Percentiles rank a stretch among this genome's conserved stretches.
Evolutionary conservation across 2,329 filamentous ascomycete genomes (phyloP).

Genomic region (Talaromyces sp.): DNA sequence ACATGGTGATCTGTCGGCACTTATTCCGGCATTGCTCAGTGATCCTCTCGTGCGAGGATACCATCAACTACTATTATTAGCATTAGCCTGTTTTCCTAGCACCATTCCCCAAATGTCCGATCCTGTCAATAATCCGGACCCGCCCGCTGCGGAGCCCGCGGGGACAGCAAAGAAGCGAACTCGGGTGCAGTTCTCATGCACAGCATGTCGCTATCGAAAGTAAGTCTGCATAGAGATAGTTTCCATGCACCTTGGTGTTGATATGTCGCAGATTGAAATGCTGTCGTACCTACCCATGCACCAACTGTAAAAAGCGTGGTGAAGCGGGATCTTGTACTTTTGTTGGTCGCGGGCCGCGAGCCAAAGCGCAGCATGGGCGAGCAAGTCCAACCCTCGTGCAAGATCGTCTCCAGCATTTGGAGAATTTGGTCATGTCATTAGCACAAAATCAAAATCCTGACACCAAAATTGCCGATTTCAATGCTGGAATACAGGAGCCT

Average conservation of each 20-base stretch:
- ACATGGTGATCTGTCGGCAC: too few species aligned
- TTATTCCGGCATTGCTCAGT: too few species aligned
- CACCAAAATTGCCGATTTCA: slow-evolving; percentile 11
- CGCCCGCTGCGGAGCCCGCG: slow-evolving; percentile 10
- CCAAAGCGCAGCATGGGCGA: slow-evolving; percentile 29
- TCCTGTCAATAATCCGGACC: slow-evolving; percentile 8
- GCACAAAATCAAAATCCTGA: slow-evolving; percentile 31
- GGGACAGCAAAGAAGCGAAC: slow-evolving; percentile 33
- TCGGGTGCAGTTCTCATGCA: slow-evolving; percentile 43
- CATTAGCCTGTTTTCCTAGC: background rate
- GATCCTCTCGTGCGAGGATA: too few species aligned
- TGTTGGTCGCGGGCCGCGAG: slow-evolving; percentile 38
- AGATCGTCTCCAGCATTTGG: slow-evolving; percentile 40
- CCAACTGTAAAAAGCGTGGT: slow-evolving; percentile 37
- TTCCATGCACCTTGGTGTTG: background rate
- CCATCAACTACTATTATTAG: background rate
- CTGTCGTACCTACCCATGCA: slow-evolving; percentile 39
- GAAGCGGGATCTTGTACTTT: slow-evolving; percentile 37
- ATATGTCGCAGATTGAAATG: slow-evolving; percentile 35
- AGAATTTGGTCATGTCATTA: slow-evolving; percentile 40
- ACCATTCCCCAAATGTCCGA: slow-evolving; percentile 10
- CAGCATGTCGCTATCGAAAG: slow-evolving; percentile 41
- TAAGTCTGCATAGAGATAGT: slow-evolving; percentile 18
- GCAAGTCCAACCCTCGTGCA: slow-evolving; percentile 35
- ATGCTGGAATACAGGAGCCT: slow-evolving; percentile 10